Conservation (phyloP, 106 monocot genomes). For the Dendrobium nobile region DNA sequence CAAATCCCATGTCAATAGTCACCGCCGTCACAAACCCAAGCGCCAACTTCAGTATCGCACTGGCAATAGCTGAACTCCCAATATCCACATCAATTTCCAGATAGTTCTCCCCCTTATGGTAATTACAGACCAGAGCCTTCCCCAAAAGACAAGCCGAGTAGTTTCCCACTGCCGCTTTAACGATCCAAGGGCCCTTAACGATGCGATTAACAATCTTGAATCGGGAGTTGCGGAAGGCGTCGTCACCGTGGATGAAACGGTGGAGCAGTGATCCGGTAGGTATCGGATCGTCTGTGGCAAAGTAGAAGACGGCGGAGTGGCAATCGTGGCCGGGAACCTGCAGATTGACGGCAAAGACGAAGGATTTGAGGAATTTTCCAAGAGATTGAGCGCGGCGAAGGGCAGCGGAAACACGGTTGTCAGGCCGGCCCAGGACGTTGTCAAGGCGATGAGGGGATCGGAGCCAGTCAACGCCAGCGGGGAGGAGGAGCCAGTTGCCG, state of each 20-base stretch:
- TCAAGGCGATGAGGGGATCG: conserved; percentile 51
- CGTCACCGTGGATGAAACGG: conserved; percentile 61
- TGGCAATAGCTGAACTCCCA: conserved; percentile 71
- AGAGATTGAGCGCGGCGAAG: conserved; percentile 29
- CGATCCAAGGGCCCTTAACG: conserved; percentile 74
- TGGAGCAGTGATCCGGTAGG: conserved; percentile 43
- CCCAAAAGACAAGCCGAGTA: conserved; percentile 65
- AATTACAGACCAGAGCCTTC: conserved; percentile 50
- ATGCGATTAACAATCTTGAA: conserved; percentile 80
- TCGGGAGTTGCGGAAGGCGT: conserved; percentile 52
- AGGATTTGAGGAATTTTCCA: conserved; percentile 26
- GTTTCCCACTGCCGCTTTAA: conserved; percentile 60
- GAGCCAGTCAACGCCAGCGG: conserved; percentile 80
- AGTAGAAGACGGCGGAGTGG: conserved; percentile 66
- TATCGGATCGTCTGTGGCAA: conserved; percentile 49
- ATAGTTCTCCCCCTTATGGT: conserved; percentile 51
- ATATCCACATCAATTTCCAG: conserved; percentile 79
- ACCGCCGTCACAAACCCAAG: conserved; percentile 60
- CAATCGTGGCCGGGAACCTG: conserved; percentile 64
- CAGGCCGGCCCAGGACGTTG: conserved; percentile 43
- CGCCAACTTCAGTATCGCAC: conserved; percentile 47
- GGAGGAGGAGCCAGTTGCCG: conserved; percentile 46
- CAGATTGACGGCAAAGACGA: conserved; percentile 66
- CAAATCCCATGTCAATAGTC: conserved; percentile 71
- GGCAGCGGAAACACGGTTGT: conserved; percentile 35